These are phyloP conservation scores for Globisporangium camurandrum DNA, from an alignment of 352 stramenopile genomes.

Conservation along the genomic window DNA sequence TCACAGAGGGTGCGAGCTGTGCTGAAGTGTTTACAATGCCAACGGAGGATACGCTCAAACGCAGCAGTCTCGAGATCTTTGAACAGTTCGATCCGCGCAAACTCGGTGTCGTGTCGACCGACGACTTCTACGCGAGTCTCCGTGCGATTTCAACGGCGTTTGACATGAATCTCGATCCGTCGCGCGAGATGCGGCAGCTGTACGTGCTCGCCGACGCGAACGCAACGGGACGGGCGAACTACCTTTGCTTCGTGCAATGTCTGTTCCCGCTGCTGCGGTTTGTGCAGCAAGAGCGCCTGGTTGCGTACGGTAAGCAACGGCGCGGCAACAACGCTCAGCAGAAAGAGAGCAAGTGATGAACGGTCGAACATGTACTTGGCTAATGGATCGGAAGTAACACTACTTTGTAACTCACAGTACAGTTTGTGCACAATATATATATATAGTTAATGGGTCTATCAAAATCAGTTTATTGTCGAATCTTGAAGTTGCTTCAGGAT, in stretches of 20 bases:
- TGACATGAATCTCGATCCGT: constrained; percentile 15
- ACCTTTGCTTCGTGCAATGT: constrained; percentile 44
- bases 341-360: constrained; percentile 4
- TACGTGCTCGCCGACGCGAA: constrained; percentile 33
- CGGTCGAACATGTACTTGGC: neutral
- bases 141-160: constrained; percentile 15
- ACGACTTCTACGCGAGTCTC: constrained; percentile 28
- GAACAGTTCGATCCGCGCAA: constrained; percentile 22
- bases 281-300: constrained; percentile 21
- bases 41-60: constrained; percentile 22
- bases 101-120: constrained; percentile 25
- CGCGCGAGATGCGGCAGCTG: constrained; percentile 19
- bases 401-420: too few relatives aligned
- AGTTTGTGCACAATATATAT: too few relatives aligned
- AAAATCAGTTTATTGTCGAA: too few relatives aligned
- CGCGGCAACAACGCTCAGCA: neutral
- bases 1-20: constrained; percentile 2
- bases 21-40: constrained; percentile 2
- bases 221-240: constrained; percentile 51
- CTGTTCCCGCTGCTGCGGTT: constrained; percentile 33
- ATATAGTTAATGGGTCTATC: too few relatives aligned
- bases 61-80: constrained; percentile 26
- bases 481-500: too few relatives aligned
- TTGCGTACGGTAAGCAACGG: constrained; percentile 4
- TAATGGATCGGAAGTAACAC: too few relatives aligned